Evolutionary conservation across 768 basidiomycete species (phyloP), one percentile per base, ranked within the genome.

Genomic region (Harrya chromipes): DNA sequence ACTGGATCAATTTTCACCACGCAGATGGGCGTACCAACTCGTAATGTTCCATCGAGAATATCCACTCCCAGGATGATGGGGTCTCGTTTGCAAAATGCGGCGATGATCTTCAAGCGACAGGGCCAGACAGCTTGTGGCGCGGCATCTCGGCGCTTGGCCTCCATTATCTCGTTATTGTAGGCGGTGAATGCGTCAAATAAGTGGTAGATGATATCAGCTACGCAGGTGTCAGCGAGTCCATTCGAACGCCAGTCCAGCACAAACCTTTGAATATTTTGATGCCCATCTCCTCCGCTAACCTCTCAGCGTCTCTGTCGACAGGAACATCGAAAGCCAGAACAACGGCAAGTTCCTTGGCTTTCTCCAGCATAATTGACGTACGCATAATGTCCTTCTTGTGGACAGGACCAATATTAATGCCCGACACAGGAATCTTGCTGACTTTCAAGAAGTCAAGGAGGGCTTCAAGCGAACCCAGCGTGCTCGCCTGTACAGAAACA

Each of bases 141-240:
- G 3, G 94, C 92, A 64, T 94, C 94, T 57, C 74, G 81, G 34
- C 90, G 80, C 70, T 93, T 94, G n/a, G 90, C 91, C 68, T 97
- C 95, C 50, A 78, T 77, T 46, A 97, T 93, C 70, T 92, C 90
- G 52, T 80, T 79, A 64, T 95, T 95, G 70, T 98, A 98, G 1
- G 85, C 89, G 37, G 84, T 97, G 75, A 98, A 98, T 14, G 92
- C 82, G 64, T 98, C 94, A 65, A 98, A 97, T 39, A 99, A 73
- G 67, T 97, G 95, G 70, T 99, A 99, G 59, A 99, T 98, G 66
- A 98, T 97, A 69, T 97, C 94, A 54, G 95, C 95, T 97, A 66
- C 23, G 54, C 2, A 7, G 10, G 8, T 7, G 34, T 50, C 13
- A 57, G 54, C 27, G n/a, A 21, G 26, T 26, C 4, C 14, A 26